Evolutionary conservation across 78 protist species (phyloP).

Genomic region (Polysphondylium violaceum): DNA sequence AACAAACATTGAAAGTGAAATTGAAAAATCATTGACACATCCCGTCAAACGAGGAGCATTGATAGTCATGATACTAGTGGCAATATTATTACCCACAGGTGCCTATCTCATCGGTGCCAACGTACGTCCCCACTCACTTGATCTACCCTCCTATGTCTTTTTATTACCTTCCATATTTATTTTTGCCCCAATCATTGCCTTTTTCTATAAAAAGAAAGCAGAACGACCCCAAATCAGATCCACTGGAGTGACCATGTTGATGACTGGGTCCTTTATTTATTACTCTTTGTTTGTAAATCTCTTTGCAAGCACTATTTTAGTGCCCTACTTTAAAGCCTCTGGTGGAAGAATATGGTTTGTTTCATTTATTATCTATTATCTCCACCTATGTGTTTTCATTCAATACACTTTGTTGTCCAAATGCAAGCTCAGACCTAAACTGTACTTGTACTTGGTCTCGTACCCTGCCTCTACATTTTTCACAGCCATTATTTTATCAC

Average conservation of each 20-base stretch:
- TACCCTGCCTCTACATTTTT: constrained; percentile 59
- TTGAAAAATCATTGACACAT: constrained; percentile 10
- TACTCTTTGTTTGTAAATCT: constrained; percentile 14
- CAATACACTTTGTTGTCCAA: constrained; percentile 19
- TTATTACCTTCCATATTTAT: background rate
- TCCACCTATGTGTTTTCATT: constrained; percentile 24
- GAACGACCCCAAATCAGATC: background rate
- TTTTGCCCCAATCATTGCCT: background rate
- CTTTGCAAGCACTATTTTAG: background rate
- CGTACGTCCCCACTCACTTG: background rate
- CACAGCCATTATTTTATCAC: constrained; percentile 17
- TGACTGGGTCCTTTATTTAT: background rate
- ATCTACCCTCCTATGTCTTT: constrained; percentile 3
- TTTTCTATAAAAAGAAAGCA: constrained; percentile 13
- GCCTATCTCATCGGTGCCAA: constrained; percentile 4
- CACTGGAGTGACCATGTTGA: background rate
- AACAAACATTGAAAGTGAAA: background rate
- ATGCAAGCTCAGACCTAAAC: constrained; percentile 4
- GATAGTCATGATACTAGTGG: background rate
- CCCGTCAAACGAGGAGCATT: background rate
- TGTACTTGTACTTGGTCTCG: background rate
- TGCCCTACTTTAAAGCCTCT: background rate
- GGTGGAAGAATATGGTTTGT: constrained; percentile 10
- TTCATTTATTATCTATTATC: constrained; percentile 12
- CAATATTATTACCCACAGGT: constrained; percentile 7